Percentiles rank a stretch among this genome's conserved stretches.
Conservation (phyloP, 2,329 filamentous ascomycete genomes). For the Hypoxylon sp. region DNA sequence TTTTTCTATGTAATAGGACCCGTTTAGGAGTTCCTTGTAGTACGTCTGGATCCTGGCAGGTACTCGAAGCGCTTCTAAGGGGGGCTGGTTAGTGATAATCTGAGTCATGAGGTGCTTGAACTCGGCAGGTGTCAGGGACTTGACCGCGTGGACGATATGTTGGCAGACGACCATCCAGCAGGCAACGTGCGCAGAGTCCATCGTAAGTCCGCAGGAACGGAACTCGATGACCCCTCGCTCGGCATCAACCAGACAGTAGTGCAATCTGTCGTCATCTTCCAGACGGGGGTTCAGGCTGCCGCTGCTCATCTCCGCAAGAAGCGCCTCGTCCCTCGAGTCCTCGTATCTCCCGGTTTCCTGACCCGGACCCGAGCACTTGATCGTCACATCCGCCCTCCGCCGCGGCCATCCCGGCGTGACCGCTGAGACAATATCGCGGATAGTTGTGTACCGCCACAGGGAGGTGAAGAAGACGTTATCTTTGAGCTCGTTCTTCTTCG, state of each 20-base stretch:
- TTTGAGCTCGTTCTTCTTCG: not conserved
- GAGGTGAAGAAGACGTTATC: constrained; percentile 26
- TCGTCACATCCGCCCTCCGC: constrained; percentile 11
- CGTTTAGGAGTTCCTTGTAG: not conserved
- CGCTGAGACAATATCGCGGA: constrained; percentile 21
- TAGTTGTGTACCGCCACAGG: constrained; percentile 33
- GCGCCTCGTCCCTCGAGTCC: too few species aligned
- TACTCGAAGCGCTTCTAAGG: not conserved
- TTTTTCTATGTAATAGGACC: not conserved
- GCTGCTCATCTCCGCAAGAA: too few species aligned
- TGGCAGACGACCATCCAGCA: constrained; percentile 18
- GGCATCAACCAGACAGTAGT: constrained; percentile 27
- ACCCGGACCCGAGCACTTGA: constrained; percentile 26
- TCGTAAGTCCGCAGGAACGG: constrained; percentile 25
- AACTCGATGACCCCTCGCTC: constrained; percentile 46
- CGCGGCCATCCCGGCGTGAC: not conserved
- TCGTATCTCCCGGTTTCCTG: not conserved
- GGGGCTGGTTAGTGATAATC: not conserved
- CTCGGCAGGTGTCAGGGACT: not conserved
- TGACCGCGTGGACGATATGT: not conserved
- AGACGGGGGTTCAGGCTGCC: too few species aligned
- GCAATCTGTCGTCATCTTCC: not conserved
- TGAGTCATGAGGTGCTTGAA: not conserved
- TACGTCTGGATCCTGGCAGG: not conserved
- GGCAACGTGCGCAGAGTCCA: constrained; percentile 27